Evolutionary conservation across 179 eudicot genomes (phyloP), one percentile per base, ranked within the genome.

Genomic region (Spinacia oleracea): DNA sequence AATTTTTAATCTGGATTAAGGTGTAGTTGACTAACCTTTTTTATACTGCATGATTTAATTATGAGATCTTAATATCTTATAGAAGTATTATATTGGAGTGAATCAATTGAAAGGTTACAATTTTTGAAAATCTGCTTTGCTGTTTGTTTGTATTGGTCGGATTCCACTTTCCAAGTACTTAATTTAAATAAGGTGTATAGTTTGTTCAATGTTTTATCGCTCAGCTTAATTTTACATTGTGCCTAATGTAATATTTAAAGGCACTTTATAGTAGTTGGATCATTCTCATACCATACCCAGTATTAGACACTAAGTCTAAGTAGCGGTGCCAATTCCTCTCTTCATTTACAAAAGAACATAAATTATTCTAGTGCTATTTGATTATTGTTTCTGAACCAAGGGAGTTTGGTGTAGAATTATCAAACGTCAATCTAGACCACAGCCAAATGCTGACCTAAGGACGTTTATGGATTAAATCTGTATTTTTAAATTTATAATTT

Each of bases 1-100:
- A 42, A 69, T 56, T 38, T 55, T 68, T 56, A 78, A 45, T 78
- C 31, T 21, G 81, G 56, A n/a, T 12, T 6, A 35, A 35, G n/a
- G n/a, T 16, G 40, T 35, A 42, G 63, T 71, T 78, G 63, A 32
- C 72, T 50, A 42, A 35, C 42, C 58, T 48, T 45, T 45, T 32
- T 32, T 75, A n/a, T 58, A 38, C 11, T 25, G 10, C 31, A 0
- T 40, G 46, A 20, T 42, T 27, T 25, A 46, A 18, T 15, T 31
- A 59, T 56, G 76, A 60, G 43, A 42, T 45, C 4, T 42, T 78
- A n/a, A n/a, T n/a, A n/a, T n/a, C n/a, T n/a, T n/a, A n/a, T n/a
- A n/a, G n/a, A n/a, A n/a, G n/a, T n/a, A 45, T 45, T 43, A 5
- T 42, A 11, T 45, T 23, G 21, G 25, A 35, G 53, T 34, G n/a